These are phyloP conservation scores for Colletotrichum ledebouriae DNA, from an alignment of 2,329 filamentous ascomycete genomes.

Conservation along the genomic window DNA sequence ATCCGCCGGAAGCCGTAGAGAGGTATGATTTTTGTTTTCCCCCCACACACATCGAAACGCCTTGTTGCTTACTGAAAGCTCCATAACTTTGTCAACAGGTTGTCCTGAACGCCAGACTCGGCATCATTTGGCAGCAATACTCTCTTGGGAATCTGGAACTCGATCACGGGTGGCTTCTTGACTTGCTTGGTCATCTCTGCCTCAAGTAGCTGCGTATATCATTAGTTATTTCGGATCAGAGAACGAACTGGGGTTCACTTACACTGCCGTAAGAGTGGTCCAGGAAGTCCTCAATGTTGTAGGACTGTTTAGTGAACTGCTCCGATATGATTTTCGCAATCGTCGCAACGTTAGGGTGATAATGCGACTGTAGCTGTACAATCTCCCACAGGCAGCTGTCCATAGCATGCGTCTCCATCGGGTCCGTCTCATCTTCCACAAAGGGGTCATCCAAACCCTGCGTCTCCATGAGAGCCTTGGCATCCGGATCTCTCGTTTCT, in stretches of 20 bases:
- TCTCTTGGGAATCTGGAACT: slow-evolving; percentile 92
- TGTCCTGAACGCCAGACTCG: slow-evolving; percentile 63
- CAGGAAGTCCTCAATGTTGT: slow-evolving; percentile 96
- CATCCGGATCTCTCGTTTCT: slow-evolving; percentile 69
- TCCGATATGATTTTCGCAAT: slow-evolving; percentile 94
- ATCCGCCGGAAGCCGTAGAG: neutral
- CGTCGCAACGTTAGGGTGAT: slow-evolving; percentile 96
- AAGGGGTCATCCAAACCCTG: slow-evolving; percentile 80
- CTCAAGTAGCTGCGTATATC: slow-evolving; percentile 75
- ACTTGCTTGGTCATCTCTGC: slow-evolving; percentile 86
- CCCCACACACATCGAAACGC: slow-evolving; percentile 6
- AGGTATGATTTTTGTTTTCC: neutral
- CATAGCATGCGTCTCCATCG: slow-evolving; percentile 87
- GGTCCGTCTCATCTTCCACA: slow-evolving; percentile 79
- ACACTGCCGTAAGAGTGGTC: slow-evolving; percentile 91
- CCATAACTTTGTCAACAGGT: slow-evolving; percentile 72
- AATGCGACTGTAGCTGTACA: slow-evolving; percentile 90
- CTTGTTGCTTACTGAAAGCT: slow-evolving; percentile 58
- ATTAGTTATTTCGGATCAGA: slow-evolving; percentile 61
- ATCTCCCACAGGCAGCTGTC: slow-evolving; percentile 97
- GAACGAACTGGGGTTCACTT: slow-evolving; percentile 61
- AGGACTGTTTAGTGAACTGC: slow-evolving; percentile 96
- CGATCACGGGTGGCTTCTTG: slow-evolving; percentile 88
- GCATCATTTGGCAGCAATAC: slow-evolving; percentile 74
- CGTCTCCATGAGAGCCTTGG: slow-evolving; percentile 71